Base-by-base conservation (phyloP, 306 rosid genomes). In the Astragalus glycyphyllos region DNA sequence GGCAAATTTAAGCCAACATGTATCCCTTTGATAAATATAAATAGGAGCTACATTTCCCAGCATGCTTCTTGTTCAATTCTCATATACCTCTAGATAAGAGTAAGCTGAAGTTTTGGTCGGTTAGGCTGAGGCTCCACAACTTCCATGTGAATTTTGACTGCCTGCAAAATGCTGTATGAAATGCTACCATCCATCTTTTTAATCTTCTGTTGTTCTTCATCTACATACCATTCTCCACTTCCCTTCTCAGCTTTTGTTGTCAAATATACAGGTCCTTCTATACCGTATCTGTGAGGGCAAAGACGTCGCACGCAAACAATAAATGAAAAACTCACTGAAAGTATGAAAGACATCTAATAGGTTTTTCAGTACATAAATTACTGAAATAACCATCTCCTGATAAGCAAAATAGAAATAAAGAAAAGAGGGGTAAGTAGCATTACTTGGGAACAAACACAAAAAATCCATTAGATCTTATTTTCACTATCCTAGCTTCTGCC, bases 391-490 rank as follows among this genome's bases (percentile, higher is more conserved):
- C 6, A 48, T 63, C 47, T 46, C 56, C 13, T 34, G 20, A n/a
- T 50, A 13, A 49, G 40, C 14, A 75, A 50, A 63, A 14, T 16
- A 26, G 48, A 58, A 58, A 12, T 5, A 61, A 42, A 17, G 47
- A 29, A 20, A 20, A 44, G 17, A 38, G 64, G 77, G 64, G 68
- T 14, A 50, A 74, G 80, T 71, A 8, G 77, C 84, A 29, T 82
- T 91, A 94, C 99, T 91, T 89, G 81, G 99, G 99, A 59, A 91
- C 96, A 60, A 94, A 94, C 57, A 94, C 99, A 32, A 94, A 86
- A 79, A 94, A 89, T 44, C 99, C 99, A 44, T 94, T 94, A 49
- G 97, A 85, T 78, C 99, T 84, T 84, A 94, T 89, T 86, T 90
- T 94, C 77, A 94, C 99, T 75, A 94, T 74, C 84, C 99, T 94